Percentiles rank a stretch among this genome's conserved stretches.
phyloP scores from a whole-genome alignment of 495 filamentous ascomycete species.

The Cudoniella acicularis region DNA sequence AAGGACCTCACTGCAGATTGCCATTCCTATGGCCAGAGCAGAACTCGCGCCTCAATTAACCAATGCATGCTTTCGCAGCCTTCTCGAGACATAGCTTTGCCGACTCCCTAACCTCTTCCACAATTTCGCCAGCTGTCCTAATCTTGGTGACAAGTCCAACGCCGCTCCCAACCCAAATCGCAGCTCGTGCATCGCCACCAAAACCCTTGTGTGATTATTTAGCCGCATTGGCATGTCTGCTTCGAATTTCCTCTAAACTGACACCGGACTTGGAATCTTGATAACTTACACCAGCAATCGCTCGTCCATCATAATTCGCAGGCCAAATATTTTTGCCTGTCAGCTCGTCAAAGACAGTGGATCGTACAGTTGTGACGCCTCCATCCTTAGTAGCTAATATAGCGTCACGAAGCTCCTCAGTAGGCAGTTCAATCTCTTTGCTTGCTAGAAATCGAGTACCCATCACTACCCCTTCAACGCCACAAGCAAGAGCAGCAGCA shows the following conservation, averaged over 20 bases:
- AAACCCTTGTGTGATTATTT: conserved; percentile 47
- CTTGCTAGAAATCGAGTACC: conserved; percentile 61
- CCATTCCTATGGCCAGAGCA: too few species aligned
- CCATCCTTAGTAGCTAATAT: conserved; percentile 59
- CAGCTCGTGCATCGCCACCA: conserved; percentile 56
- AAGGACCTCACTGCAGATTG: too few species aligned
- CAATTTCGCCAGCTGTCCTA: conserved; percentile 61
- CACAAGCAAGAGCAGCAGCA: conserved; percentile 54
- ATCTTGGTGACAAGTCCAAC: conserved; percentile 63
- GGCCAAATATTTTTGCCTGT: conserved; percentile 68
- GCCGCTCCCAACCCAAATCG: conserved; percentile 58
- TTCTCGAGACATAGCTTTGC: background rate
- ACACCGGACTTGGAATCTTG: conserved; percentile 50
- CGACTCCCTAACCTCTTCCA: conserved; percentile 55
- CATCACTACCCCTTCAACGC: conserved; percentile 55
- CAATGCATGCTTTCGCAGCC: too few species aligned
- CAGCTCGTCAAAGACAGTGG: conserved; percentile 64
- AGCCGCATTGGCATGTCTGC: conserved; percentile 48
- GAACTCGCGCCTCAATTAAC: too few species aligned
- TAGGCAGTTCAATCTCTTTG: conserved; percentile 47
- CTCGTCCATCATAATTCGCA: conserved; percentile 54
- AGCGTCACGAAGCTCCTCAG: conserved; percentile 49
- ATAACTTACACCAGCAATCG: conserved; percentile 58
- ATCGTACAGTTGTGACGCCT: conserved; percentile 56
- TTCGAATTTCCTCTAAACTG: conserved; percentile 53